phyloP scores from a whole-genome alignment of 2,329 filamentous ascomycete genomes.

The Botrytis paeoniae region DNA sequence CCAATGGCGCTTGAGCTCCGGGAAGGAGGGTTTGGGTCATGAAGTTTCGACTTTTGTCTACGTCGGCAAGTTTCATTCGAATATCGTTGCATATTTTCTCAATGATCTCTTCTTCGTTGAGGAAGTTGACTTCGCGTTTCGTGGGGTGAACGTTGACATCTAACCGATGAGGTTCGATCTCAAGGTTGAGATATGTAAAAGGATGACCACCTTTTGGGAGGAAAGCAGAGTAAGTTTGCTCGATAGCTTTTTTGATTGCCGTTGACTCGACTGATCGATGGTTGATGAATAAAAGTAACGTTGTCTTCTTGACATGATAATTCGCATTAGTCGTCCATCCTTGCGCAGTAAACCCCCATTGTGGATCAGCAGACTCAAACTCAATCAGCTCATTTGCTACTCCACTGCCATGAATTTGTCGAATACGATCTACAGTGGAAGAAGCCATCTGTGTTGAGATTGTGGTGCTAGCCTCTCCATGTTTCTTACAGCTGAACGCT shows the following conservation, averaged over 20 bases:
- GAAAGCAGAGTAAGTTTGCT: slow-evolving; percentile 84
- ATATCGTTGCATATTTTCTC: slow-evolving; percentile 81
- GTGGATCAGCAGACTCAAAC: slow-evolving; percentile 67
- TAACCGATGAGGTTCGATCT: slow-evolving; percentile 87
- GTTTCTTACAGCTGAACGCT: slow-evolving; percentile 94
- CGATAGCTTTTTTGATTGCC: slow-evolving; percentile 81
- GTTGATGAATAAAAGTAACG: slow-evolving; percentile 90
- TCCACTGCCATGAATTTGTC: slow-evolving; percentile 79
- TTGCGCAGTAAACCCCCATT: slow-evolving; percentile 79
- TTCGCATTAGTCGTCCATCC: slow-evolving; percentile 91
- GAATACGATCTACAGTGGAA: slow-evolving; percentile 75
- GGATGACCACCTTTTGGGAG: slow-evolving; percentile 92
- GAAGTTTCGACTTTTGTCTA: slow-evolving; percentile 92
- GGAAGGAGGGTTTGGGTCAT: slow-evolving; percentile 88
- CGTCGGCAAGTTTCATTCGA: slow-evolving; percentile 71
- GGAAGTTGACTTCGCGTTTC: slow-evolving; percentile 93
- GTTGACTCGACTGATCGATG: slow-evolving; percentile 90
- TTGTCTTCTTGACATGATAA: slow-evolving; percentile 87
- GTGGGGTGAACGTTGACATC: slow-evolving; percentile 98
- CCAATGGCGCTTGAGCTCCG: slow-evolving; percentile 49
- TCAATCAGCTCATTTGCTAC: slow-evolving; percentile 87
- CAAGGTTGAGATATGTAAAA: slow-evolving; percentile 86
- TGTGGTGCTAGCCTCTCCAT: slow-evolving; percentile 80
- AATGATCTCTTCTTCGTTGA: slow-evolving; percentile 96
- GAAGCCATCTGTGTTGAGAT: slow-evolving; percentile 75